These are phyloP conservation scores for Theobroma cacao DNA, from an alignment of 345 rosid genomes.

Conservation along the genomic window DNA sequence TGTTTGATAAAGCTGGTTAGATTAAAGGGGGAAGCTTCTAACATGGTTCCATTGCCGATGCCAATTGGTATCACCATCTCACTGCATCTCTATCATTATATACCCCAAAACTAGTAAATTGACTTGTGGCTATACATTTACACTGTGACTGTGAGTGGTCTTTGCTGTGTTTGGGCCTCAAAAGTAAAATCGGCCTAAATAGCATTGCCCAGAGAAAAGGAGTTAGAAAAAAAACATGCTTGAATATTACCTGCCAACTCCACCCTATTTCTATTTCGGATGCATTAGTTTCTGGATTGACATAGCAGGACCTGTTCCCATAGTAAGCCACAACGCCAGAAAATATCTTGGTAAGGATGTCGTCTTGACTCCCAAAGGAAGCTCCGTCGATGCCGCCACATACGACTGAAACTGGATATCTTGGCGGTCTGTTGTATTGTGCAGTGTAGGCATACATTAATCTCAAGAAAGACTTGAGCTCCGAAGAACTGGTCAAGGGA, in stretches of 20 bases:
- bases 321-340: constrained; percentile 18
- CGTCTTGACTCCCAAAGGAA: constrained; percentile 3
- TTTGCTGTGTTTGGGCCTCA: too few relatives aligned
- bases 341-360: constrained; percentile 24
- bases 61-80: constrained; percentile 56
- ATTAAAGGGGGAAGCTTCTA: constrained; percentile 26
- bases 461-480: constrained; percentile 34
- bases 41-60: constrained; percentile 33
- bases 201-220: too few relatives aligned
- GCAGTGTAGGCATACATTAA: constrained; percentile 24
- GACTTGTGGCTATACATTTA: too few relatives aligned
- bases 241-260: constrained; percentile 47
- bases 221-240: constrained; percentile 9
- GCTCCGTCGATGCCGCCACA: constrained; percentile 37
- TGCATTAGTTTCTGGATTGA: background rate
- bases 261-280: constrained; percentile 17
- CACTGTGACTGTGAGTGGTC: too few relatives aligned
- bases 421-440: constrained; percentile 36
- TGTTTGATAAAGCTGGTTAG: background rate
- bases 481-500: constrained; percentile 1
- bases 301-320: constrained; percentile 13
- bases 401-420: constrained; percentile 21
- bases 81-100: constrained; percentile 39
- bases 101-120: background rate
- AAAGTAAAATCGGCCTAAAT: too few relatives aligned